Evolutionary conservation across 345 rosid genomes (phyloP).

Genomic region (Dimocarpus longan): DNA sequence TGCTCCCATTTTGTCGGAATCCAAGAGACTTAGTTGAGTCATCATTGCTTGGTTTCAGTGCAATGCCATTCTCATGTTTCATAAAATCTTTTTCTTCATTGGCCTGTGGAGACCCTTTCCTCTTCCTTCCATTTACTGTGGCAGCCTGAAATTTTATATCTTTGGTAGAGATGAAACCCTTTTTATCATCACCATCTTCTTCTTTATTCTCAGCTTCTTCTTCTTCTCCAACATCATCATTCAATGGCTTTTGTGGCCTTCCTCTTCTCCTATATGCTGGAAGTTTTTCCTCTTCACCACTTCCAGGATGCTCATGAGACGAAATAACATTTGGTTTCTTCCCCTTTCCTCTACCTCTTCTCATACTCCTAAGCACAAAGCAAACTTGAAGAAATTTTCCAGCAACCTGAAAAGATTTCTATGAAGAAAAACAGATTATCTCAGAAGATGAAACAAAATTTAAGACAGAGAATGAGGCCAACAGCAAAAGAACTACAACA

Average conservation of each 20-base stretch:
- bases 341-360: constrained; percentile 75
- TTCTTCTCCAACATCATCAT: constrained; percentile 50
- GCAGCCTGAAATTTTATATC: constrained; percentile 38
- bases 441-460: not conserved
- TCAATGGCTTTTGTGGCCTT: constrained; percentile 63
- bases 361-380: constrained; percentile 31
- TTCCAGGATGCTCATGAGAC: constrained; percentile 50
- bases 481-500: not conserved
- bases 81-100: constrained; percentile 36
- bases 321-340: constrained; percentile 57
- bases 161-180: constrained; percentile 38
- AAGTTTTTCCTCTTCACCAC: constrained; percentile 64
- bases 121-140: constrained; percentile 54
- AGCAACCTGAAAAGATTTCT: constrained; percentile 19
- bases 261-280: constrained; percentile 63
- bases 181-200: constrained; percentile 44
- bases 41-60: constrained; percentile 42
- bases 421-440: constrained; percentile 16
- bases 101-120: constrained; percentile 46
- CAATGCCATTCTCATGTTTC: constrained; percentile 54
- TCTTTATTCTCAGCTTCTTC: constrained; percentile 38
- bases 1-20: constrained; percentile 57
- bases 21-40: constrained; percentile 51
- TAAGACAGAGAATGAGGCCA: not conserved
- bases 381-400: constrained; percentile 3